Evolutionary conservation across 805 yeast species (phyloP).

Genomic region (Gaillardinia entomophila): DNA sequence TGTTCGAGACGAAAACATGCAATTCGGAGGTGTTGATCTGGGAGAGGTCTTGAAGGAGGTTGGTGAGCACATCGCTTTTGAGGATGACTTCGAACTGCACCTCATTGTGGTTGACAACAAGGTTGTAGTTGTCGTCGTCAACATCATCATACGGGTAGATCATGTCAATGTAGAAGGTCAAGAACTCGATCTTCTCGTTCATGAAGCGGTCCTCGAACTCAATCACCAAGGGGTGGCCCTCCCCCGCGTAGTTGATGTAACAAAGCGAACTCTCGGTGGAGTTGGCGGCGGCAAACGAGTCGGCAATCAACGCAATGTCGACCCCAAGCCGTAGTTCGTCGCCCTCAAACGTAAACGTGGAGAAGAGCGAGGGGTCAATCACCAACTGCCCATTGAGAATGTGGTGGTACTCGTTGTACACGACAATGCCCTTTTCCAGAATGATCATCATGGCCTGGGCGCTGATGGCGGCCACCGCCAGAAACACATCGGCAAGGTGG

Average conservation of each 20-base stretch:
- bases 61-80: slow-evolving; percentile 32
- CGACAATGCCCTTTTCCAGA: slow-evolving; percentile 23
- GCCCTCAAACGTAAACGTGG: slow-evolving; percentile 17
- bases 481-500: slow-evolving; percentile 33
- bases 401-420: slow-evolving; percentile 33
- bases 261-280: slow-evolving; percentile 15
- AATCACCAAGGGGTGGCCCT: slow-evolving; percentile 32
- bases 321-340: slow-evolving; percentile 22
- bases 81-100: slow-evolving; percentile 31
- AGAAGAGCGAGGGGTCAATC: slow-evolving; percentile 33
- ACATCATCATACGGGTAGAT: slow-evolving; percentile 18
- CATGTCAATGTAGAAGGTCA: slow-evolving; percentile 29
- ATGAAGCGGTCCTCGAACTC: slow-evolving; percentile 37
- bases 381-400: slow-evolving; percentile 27
- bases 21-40: slow-evolving; percentile 32
- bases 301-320: slow-evolving; percentile 29
- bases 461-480: slow-evolving; percentile 24
- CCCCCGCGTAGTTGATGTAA: slow-evolving; percentile 31
- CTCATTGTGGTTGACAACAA: slow-evolving; percentile 22
- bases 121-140: slow-evolving; percentile 9
- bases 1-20: slow-evolving; percentile 24
- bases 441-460: slow-evolving; percentile 31
- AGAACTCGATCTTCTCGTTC: slow-evolving; percentile 37
- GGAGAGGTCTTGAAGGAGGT: slow-evolving; percentile 29
- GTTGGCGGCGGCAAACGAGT: slow-evolving; percentile 27